Percentiles rank a stretch among this genome's conserved stretches.
These are phyloP conservation scores for Kockovaella imperatae DNA, from an alignment of 768 basidiomycete species.

Conservation along the genomic window DNA sequence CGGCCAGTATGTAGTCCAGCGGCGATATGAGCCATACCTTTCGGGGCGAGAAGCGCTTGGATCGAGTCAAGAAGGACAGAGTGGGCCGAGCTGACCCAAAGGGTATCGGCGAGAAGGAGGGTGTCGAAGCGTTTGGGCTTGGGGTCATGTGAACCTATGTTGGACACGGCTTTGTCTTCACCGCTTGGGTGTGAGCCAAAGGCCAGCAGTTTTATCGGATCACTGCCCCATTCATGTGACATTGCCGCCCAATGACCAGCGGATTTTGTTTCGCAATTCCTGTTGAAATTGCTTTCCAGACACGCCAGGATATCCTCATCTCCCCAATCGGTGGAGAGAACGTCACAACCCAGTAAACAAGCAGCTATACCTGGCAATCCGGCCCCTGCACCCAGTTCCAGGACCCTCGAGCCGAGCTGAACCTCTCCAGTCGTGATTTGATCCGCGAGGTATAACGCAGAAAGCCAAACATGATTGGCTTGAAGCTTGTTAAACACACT, in stretches of 20 bases:
- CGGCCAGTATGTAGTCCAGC: conserved; percentile 41
- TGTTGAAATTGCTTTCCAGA: conserved; percentile 20
- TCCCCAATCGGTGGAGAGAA: conserved; percentile 39
- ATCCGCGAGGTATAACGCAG: conserved; percentile 36
- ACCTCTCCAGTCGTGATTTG: conserved; percentile 10
- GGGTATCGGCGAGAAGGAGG: conserved; percentile 38
- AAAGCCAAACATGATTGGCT: conserved; percentile 38
- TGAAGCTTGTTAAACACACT: conserved; percentile 35
- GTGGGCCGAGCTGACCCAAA: conserved; percentile 40
- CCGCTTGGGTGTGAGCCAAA: background rate
- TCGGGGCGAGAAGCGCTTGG: conserved; percentile 14
- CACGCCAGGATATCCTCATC: conserved; percentile 19
- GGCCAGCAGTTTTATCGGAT: conserved; percentile 1
- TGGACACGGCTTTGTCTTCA: no score
- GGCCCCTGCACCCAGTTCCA: conserved; percentile 41
- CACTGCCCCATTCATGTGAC: conserved; percentile 38
- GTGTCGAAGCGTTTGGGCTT: conserved; percentile 23
- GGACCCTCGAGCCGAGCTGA: conserved; percentile 5
- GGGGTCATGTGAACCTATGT: no score
- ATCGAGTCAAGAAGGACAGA: conserved; percentile 30
- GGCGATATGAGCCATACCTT: conserved; percentile 30
- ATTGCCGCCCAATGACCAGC: conserved; percentile 21
- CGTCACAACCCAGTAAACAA: conserved; percentile 6
- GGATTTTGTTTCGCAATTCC: background rate
- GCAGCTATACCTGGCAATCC: conserved; percentile 36